phyloP scores from a whole-genome alignment of 2,329 filamentous ascomycete genomes.

The Neopestalotiopsis rosae region DNA sequence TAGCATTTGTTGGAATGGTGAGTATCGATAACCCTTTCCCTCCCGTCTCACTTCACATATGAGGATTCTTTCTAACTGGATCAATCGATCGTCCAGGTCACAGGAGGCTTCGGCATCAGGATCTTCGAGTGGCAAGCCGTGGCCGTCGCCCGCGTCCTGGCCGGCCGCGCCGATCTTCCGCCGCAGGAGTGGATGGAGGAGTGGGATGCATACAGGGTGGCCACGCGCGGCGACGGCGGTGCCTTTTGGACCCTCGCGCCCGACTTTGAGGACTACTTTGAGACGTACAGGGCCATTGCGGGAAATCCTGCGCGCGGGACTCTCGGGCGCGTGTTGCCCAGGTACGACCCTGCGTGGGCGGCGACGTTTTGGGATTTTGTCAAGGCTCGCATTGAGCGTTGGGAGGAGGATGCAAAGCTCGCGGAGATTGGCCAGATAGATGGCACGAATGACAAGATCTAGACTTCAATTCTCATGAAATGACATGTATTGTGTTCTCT shows the following conservation, averaged over 20 bases:
- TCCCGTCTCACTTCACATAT: no score
- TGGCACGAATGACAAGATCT: no score
- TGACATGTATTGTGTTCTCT: neutral
- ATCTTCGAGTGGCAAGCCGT: slow-evolving; percentile 71
- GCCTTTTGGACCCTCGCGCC: slow-evolving; percentile 63
- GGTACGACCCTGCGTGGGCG: slow-evolving; percentile 16
- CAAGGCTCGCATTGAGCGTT: slow-evolving; percentile 8
- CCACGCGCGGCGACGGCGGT: slow-evolving; percentile 58
- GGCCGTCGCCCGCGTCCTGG: slow-evolving; percentile 61
- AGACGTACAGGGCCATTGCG: slow-evolving; percentile 55
- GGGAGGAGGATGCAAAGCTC: slow-evolving; percentile 14
- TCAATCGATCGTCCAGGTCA: slow-evolving; percentile 67
- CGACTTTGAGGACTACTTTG: slow-evolving; percentile 70
- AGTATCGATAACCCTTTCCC: slow-evolving; percentile 42
- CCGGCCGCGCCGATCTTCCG: slow-evolving; percentile 58
- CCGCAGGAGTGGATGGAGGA: slow-evolving; percentile 49
- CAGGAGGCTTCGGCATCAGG: neutral
- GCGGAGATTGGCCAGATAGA: neutral
- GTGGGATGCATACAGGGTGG: slow-evolving; percentile 64
- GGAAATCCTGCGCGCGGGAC: slow-evolving; percentile 34
- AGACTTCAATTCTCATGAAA: no score
- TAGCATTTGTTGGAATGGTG: slow-evolving; percentile 64
- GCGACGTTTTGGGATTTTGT: slow-evolving; percentile 7
- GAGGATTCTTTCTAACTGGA: no score
- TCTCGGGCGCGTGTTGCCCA: slow-evolving; percentile 14